Evolutionary conservation across 108 stramenopile species (phyloP), one percentile per base, ranked within the genome.

Genomic region (Fragilaria crotonensis): DNA sequence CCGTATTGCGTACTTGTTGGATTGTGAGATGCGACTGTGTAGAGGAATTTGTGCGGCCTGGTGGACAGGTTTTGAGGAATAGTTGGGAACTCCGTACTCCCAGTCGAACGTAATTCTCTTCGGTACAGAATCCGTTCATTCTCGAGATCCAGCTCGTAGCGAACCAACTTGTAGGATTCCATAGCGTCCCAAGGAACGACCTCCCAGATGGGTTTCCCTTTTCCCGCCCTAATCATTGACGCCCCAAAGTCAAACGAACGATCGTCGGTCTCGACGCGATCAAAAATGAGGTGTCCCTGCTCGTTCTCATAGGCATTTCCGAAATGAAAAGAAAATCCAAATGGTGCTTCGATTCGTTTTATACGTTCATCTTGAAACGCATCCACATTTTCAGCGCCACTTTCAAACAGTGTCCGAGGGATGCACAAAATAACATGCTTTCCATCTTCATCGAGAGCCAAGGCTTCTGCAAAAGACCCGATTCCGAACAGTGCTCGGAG

Each of bases 251-350:
- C 36, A 41, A 41, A 41, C 7, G 7, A 11, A 41, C 36, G 36
- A 41, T 41, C 36, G 14, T 41, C 36, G 7, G 36, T 41, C 14
- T 41, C 36, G 36, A 41, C 14, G 14, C 36, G 36, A 57, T 79
- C 78, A 7, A 76, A 48, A 0, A 80, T 70, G 2, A 80, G 51
- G 14, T 68, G 48, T 17, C 79, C 79, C 31, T 65, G 30, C 23
- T 72, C 71, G 33, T 67, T 58, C 62, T 80, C 74, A 53, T 57
- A 80, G 21, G 71, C 70, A 65, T 80, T 80, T 57, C 59, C 54
- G 20, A 63, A 62, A 47, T 80, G 79, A 52, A 76, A 76, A 45
- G 57, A 54, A 48, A 75, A 75, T 28, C 22, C 19, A 54, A 21
- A 54, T 20, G 56, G 56, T 18, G 59, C 60, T 41, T 62, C 48